phyloP scores from a whole-genome alignment of 495 filamentous ascomycete genomes.

The Daldinia childiae region DNA sequence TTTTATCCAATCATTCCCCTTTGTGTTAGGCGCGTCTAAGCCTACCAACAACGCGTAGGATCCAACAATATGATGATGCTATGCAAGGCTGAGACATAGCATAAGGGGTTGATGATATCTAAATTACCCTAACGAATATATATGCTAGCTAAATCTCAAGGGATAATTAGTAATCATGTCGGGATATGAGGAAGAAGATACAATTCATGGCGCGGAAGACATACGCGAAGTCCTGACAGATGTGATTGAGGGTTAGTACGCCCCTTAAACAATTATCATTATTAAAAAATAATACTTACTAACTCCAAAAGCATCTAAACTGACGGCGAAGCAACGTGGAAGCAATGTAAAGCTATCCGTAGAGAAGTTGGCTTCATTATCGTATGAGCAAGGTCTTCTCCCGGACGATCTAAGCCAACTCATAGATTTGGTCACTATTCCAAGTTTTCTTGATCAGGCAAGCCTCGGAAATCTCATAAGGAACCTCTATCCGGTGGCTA shows the following conservation, averaged over 20 bases:
- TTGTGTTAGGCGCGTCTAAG: slow-evolving; percentile 21
- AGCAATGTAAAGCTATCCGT: slow-evolving; percentile 57
- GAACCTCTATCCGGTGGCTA: slow-evolving; percentile 75
- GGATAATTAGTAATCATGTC: slow-evolving; percentile 19
- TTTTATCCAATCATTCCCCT: slow-evolving; percentile 21
- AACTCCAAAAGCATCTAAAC: slow-evolving; percentile 55
- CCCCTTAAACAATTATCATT: neutral
- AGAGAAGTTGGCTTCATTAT: slow-evolving; percentile 57
- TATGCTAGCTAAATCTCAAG: neutral
- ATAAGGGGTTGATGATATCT: neutral
- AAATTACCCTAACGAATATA: neutral
- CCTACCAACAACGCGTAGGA: slow-evolving; percentile 23
- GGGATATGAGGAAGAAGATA: slow-evolving; percentile 15
- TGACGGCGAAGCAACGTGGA: slow-evolving; percentile 59
- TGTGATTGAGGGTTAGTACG: slow-evolving; percentile 40
- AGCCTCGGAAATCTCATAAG: slow-evolving; percentile 72
- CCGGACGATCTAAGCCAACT: slow-evolving; percentile 67
- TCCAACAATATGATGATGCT: neutral
- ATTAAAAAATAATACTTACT: neutral
- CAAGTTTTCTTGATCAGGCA: slow-evolving; percentile 78
- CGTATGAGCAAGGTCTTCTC: slow-evolving; percentile 74
- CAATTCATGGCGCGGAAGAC: slow-evolving; percentile 6
- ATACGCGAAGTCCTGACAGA: slow-evolving; percentile 34
- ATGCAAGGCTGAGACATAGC: slow-evolving; percentile 16
- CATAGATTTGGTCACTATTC: slow-evolving; percentile 71